Evolutionary conservation across 75 land plant genomes (phyloP).

Genomic region (Larix kaempferi): DNA sequence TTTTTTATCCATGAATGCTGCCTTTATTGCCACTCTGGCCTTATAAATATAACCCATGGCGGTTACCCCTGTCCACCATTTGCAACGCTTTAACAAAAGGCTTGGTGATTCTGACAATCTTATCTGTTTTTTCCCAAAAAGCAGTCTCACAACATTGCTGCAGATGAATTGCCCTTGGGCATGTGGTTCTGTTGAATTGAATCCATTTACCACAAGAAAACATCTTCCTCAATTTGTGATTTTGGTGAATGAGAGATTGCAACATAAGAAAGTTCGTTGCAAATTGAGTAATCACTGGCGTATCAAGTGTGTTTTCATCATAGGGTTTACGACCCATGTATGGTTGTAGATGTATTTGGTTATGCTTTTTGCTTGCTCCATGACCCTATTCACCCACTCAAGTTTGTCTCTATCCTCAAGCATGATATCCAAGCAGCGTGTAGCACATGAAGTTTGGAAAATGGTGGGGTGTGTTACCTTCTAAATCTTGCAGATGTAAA

Average conservation of each 20-base stretch:
- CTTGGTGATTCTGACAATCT: too few relatives aligned
- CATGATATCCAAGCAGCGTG: slow-evolving; percentile 39
- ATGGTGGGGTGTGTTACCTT: slow-evolving; percentile 35
- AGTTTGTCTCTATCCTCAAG: slow-evolving; percentile 44
- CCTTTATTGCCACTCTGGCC: too few relatives aligned
- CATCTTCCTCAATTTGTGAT: not conserved
- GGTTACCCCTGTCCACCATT: too few relatives aligned
- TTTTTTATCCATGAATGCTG: too few relatives aligned
- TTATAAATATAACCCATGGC: too few relatives aligned
- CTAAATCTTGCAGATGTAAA: too few relatives aligned
- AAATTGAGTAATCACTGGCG: slow-evolving; percentile 8
- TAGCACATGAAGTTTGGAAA: slow-evolving; percentile 48
- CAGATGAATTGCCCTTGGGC: not conserved
- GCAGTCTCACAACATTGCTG: not conserved
- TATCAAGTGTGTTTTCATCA: slow-evolving; percentile 28
- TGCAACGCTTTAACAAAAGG: too few relatives aligned
- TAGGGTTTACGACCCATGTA: slow-evolving; percentile 29
- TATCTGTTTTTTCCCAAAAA: too few relatives aligned
- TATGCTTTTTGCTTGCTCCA: slow-evolving; percentile 40
- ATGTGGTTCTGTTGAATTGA: not conserved
- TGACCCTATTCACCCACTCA: slow-evolving; percentile 13
- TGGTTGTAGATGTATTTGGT: slow-evolving; percentile 50
- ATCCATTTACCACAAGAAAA: not conserved
- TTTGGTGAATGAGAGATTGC: slow-evolving; percentile 25
- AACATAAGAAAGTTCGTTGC: slow-evolving; percentile 38